Conservation (phyloP, 2,329 filamentous ascomycete species). For the Claviceps quebecensis region DNA sequence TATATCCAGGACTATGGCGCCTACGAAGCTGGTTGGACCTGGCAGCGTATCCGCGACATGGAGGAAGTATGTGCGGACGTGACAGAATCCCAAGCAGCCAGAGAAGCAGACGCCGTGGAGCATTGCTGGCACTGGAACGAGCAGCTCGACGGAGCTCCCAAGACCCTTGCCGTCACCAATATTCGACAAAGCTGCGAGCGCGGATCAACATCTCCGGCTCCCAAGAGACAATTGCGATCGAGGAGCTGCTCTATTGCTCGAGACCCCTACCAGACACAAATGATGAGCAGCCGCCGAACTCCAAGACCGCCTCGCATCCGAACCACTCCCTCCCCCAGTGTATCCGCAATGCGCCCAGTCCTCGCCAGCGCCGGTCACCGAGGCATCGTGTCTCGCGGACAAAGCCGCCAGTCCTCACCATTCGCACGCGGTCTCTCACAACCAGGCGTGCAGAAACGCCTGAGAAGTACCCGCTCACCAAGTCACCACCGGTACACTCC, state of each 20-base stretch:
- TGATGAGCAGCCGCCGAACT: constrained; percentile 23
- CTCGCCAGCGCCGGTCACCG: constrained; percentile 24
- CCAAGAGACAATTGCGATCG: constrained; percentile 14
- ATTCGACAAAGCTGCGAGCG: constrained; percentile 27
- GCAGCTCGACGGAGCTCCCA: constrained; percentile 43
- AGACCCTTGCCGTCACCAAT: constrained; percentile 28
- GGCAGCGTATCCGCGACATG: constrained; percentile 53
- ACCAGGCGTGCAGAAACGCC: constrained; percentile 29
- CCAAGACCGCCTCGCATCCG: constrained; percentile 35
- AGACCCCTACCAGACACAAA: constrained; percentile 22
- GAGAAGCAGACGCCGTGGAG: constrained; percentile 48
- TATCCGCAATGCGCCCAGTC: constrained; percentile 23
- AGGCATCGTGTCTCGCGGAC: constrained; percentile 30
- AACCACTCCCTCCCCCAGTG: constrained; percentile 37
- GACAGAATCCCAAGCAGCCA: constrained; percentile 31
- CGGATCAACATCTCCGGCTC: constrained; percentile 26
- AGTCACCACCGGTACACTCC: constrained; percentile 39
- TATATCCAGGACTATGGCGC: constrained; percentile 52
- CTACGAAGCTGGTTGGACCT: constrained; percentile 49
- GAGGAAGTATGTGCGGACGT: constrained; percentile 39
- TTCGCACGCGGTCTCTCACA: constrained; percentile 13
- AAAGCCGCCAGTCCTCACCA: constrained; percentile 20
- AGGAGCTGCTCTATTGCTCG: constrained; percentile 20
- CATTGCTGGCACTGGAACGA: constrained; percentile 56
- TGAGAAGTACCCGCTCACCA: constrained; percentile 45